A percentile compares a stretch with the other conserved stretches of the same genome.
Conservation (phyloP, 2,329 filamentous ascomycete genomes). For the Herpotrichia juniperi region DNA sequence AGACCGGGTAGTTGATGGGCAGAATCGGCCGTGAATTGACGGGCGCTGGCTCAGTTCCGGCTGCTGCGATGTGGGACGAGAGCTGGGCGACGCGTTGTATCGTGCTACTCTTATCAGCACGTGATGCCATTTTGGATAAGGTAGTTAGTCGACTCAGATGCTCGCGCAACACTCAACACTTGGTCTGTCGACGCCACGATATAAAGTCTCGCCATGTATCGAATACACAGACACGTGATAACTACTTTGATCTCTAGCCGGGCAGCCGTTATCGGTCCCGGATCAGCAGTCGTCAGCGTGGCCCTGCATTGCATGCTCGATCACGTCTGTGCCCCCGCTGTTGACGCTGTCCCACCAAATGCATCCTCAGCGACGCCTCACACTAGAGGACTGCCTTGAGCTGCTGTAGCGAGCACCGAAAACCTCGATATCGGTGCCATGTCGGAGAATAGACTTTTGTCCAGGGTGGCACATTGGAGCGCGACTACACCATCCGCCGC, state of each 20-base stretch:
- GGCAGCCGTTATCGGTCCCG: constrained; percentile 3
- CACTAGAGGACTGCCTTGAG: neutral
- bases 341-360: constrained; percentile 28
- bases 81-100: constrained; percentile 30
- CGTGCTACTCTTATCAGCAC: neutral
- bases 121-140: neutral
- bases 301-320: constrained; percentile 11
- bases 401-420: neutral
- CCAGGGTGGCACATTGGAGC: neutral
- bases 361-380: neutral
- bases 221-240: neutral
- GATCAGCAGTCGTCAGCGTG: neutral
- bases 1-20: constrained; percentile 32
- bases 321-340: constrained; percentile 40
- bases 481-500: neutral
- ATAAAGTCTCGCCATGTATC: neutral
- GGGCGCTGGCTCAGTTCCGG: constrained; percentile 21
- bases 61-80: constrained; percentile 29
- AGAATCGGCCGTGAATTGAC: constrained; percentile 15
- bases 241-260: neutral
- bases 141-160: too few relatives aligned
- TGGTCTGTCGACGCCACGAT: neutral
- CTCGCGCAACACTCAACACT: neutral
- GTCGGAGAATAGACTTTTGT: neutral
- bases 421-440: neutral